phyloP scores from a whole-genome alignment of 306 rosid species.

The Rubus idaeus region DNA sequence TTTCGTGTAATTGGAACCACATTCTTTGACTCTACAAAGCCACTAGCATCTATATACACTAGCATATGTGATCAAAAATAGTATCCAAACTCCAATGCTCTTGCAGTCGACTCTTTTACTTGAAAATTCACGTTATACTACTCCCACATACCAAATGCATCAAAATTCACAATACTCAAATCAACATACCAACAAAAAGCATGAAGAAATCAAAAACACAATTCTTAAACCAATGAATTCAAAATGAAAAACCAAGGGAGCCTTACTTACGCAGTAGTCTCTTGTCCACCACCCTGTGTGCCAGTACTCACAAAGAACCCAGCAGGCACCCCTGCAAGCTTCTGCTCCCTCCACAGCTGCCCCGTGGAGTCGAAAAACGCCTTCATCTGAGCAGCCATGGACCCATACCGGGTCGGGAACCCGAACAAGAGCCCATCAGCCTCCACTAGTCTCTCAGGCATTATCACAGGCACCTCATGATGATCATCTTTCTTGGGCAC shows the following conservation, averaged over 20 bases:
- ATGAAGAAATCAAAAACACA: neutral
- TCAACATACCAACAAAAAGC: neutral
- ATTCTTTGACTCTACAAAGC: neutral
- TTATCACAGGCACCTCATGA: constrained; percentile 44
- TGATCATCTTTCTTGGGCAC: constrained; percentile 54
- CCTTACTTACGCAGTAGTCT: constrained; percentile 67
- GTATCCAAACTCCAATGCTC: neutral
- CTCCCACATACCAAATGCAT: neutral
- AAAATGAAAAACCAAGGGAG: neutral
- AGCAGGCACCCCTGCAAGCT: constrained; percentile 68
- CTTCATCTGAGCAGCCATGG: constrained; percentile 81
- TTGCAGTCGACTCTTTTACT: neutral
- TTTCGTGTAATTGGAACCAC: neutral
- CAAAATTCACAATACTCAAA: neutral
- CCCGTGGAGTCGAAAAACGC: constrained; percentile 63
- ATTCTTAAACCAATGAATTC: neutral
- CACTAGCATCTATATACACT: neutral
- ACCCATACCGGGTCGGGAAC: constrained; percentile 73
- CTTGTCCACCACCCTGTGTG: constrained; percentile 91
- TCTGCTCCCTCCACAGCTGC: constrained; percentile 63
- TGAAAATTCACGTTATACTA: neutral
- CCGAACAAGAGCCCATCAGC: constrained; percentile 81
- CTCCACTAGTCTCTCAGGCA: constrained; percentile 56
- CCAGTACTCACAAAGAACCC: constrained; percentile 81
- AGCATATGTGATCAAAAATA: neutral